These are phyloP conservation scores for Lanmaoa rubissima DNA, from an alignment of 768 basidiomycete genomes.

Conservation along the genomic window DNA sequence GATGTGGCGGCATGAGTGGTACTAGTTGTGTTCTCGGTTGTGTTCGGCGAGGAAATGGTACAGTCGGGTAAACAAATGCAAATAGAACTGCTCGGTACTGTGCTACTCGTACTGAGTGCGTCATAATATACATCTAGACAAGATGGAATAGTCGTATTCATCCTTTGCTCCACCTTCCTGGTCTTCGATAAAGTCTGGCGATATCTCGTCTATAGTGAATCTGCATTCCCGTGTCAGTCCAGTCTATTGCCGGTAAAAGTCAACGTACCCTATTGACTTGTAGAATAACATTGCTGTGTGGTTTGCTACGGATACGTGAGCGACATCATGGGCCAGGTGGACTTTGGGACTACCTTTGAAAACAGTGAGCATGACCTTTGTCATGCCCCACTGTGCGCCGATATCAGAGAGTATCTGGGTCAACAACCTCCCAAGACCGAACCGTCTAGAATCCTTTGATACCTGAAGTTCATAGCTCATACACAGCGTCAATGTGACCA, in stretches of 20 bases:
- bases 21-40: background rate
- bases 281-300: constrained; percentile 51
- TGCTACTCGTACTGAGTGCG: background rate
- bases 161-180: constrained; percentile 31
- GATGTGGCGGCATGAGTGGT: constrained; percentile 44
- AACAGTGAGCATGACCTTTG: constrained; percentile 73
- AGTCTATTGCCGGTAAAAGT: background rate
- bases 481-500: background rate
- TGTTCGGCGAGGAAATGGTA: constrained; percentile 3
- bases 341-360: constrained; percentile 54
- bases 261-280: constrained; percentile 47
- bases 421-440: constrained; percentile 59
- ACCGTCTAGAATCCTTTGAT: constrained; percentile 38
- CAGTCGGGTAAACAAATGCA: constrained; percentile 21
- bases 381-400: constrained; percentile 53
- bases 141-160: constrained; percentile 38
- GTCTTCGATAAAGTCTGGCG: constrained; percentile 42
- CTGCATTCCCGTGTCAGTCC: constrained; percentile 34
- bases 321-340: background rate
- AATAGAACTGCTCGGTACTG: constrained; percentile 10
- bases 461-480: constrained; percentile 80
- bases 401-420: constrained; percentile 50
- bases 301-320: constrained; percentile 40
- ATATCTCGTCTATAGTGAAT: constrained; percentile 51
- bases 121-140: constrained; percentile 30